Evolutionary conservation across 495 filamentous ascomycete species (phyloP).

Genomic region (Bathelium albidoporum): DNA sequence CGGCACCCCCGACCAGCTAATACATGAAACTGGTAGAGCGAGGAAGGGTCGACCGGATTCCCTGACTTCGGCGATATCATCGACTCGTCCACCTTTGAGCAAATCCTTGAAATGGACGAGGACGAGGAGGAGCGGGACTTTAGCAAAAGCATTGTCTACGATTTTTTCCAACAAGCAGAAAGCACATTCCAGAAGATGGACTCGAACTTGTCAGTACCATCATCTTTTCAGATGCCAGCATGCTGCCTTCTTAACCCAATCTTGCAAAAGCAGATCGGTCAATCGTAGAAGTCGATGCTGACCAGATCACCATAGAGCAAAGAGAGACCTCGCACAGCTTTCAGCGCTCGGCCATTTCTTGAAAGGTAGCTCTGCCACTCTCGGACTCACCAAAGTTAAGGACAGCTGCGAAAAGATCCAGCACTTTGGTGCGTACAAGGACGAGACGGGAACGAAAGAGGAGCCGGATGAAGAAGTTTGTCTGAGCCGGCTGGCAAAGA

Average conservation of each 20-base stretch:
- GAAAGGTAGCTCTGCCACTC: slow-evolving; percentile 94
- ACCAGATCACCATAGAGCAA: too few species aligned
- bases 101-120: slow-evolving; percentile 96
- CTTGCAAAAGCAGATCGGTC: too few species aligned
- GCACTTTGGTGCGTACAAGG: slow-evolving; percentile 71
- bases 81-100: slow-evolving; percentile 71
- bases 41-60: slow-evolving; percentile 38
- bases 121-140: slow-evolving; percentile 67
- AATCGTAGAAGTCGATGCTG: too few species aligned
- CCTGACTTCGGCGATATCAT: slow-evolving; percentile 58
- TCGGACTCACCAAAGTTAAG: slow-evolving; percentile 84
- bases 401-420: slow-evolving; percentile 95
- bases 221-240: too few species aligned
- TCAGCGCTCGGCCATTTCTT: slow-evolving; percentile 88
- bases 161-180: slow-evolving; percentile 88
- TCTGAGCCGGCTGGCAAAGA: slow-evolving; percentile 57
- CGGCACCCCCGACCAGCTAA: not conserved
- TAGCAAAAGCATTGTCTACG: slow-evolving; percentile 75
- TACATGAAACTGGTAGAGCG: slow-evolving; percentile 25
- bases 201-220: slow-evolving; percentile 55
- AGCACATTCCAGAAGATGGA: slow-evolving; percentile 84
- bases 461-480: slow-evolving; percentile 52
- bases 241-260: too few species aligned
- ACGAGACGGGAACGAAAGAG: slow-evolving; percentile 59
- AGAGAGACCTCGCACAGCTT: slow-evolving; percentile 56